These are phyloP conservation scores for Malassezia obtusa DNA, from an alignment of 1,284 basidiomycete genomes.

Conservation along the genomic window DNA sequence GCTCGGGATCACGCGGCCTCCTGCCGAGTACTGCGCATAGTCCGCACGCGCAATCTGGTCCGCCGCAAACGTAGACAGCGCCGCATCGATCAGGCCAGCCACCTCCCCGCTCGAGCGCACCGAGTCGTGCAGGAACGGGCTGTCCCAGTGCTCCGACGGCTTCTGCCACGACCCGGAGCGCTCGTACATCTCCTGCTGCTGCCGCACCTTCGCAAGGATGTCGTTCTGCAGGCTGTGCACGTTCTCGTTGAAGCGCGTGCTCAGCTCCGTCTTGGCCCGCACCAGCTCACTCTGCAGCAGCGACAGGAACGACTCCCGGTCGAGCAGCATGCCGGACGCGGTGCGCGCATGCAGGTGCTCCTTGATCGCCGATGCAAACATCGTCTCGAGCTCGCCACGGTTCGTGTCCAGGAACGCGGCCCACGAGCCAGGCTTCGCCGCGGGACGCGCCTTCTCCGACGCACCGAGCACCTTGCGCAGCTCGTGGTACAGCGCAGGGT, in stretches of 20 bases:
- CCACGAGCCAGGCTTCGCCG: slow-evolving; percentile 2
- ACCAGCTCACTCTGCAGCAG: slow-evolving; percentile 47
- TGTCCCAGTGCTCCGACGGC: not conserved
- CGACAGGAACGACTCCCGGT: slow-evolving; percentile 15
- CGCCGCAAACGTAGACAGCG: slow-evolving; percentile 59
- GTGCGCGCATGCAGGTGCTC: not conserved
- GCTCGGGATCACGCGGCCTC: slow-evolving; percentile 67
- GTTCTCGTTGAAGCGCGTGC: slow-evolving; percentile 38
- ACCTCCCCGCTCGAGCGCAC: slow-evolving; percentile 49
- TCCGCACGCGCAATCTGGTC: slow-evolving; percentile 73
- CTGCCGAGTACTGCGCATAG: slow-evolving; percentile 72
- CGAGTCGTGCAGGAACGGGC: not conserved
- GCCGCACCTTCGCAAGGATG: slow-evolving; percentile 24
- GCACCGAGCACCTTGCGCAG: slow-evolving; percentile 49
- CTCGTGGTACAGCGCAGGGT: slow-evolving; percentile 51
- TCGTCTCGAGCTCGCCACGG: slow-evolving; percentile 1
- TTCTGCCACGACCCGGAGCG: slow-evolving; percentile 17
- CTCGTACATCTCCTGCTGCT: slow-evolving; percentile 37
- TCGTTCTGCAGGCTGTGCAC: slow-evolving; percentile 24
- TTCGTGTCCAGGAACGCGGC: slow-evolving; percentile 3
- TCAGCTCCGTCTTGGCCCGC: slow-evolving; percentile 33
- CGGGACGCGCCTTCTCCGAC: not conserved
- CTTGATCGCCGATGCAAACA: not conserved
- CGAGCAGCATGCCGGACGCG: not conserved
- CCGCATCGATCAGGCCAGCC: slow-evolving; percentile 61